Evolutionary conservation across 2,329 filamentous ascomycete genomes (phyloP), one percentile per base, ranked within the genome.

Genomic region (Dactylellina leptospora): DNA sequence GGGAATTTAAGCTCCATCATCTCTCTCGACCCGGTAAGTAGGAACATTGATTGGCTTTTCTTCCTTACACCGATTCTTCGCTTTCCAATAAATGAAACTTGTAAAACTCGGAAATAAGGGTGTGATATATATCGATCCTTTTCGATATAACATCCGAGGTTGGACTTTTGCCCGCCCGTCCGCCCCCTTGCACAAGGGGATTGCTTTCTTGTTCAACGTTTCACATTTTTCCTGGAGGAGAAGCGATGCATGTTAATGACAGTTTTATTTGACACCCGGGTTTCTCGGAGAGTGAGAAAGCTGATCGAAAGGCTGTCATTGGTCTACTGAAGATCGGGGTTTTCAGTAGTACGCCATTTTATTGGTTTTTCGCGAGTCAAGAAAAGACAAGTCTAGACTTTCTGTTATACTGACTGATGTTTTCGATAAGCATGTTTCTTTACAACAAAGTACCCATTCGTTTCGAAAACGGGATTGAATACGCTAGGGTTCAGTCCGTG

Each of bases 91-190:
- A 58, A 16, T 25, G 25, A 58, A 18, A 11, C 38, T 22, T 18
- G 36, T 11, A 16, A 30, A 62, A 53, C 48, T 30, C 59, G 68
- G 68, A 72, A 25, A 72, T 72, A 72, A 64, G 45, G 16, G 45
- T 30, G 25, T 23, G 9, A 25, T 45, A 2, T 51, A 23, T 20
- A 30, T 2, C n/a, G 30, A 36, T 36, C 3, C 28, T 45, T 22
- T 63, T 36, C 20, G 28, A 51, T 51, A 45, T 40, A 23, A 51
- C 36, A 51, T 20, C 28, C 38, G 59, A 47, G 28, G 30, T 53
- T 53, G 25, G 40, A 42, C 42, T 36, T n/a, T n/a, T 45, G 48
- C 53, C 36, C 5, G 18, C 36, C 36, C 28, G 5, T 33, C 11
- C 6, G 28, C 11, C 28, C 58, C 38, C 44, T 72, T 45, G 18